phyloP scores from a whole-genome alignment of 345 rosid genomes.

The Chamaenerion angustifolium region DNA sequence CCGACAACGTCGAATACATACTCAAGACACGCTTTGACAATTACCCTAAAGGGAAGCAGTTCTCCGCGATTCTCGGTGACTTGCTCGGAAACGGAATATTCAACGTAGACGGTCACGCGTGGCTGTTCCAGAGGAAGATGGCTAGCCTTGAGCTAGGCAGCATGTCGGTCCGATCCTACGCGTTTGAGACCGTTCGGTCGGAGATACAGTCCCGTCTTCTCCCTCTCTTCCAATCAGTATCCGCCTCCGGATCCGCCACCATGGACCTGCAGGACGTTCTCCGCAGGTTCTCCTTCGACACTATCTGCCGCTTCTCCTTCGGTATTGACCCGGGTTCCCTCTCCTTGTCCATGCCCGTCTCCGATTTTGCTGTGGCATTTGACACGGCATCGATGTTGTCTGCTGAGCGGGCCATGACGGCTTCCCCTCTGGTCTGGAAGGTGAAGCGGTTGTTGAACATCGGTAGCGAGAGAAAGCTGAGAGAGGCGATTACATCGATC shows the following conservation, averaged over 20 bases:
- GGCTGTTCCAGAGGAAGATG: constrained; percentile 55
- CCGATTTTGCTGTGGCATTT: constrained; percentile 43
- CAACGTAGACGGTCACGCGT: constrained; percentile 50
- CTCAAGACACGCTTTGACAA: constrained; percentile 43
- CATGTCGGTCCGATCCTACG: constrained; percentile 24
- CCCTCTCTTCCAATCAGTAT: constrained; percentile 21
- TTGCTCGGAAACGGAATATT: constrained; percentile 62
- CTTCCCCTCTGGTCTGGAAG: constrained; percentile 41
- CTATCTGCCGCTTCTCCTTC: constrained; percentile 45
- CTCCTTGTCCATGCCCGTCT: constrained; percentile 25
- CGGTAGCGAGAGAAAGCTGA: constrained; percentile 47
- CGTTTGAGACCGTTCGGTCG: constrained; percentile 23
- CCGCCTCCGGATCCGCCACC: background rate
- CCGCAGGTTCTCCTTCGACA: constrained; percentile 55
- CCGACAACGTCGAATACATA: constrained; percentile 42
- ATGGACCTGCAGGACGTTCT: constrained; percentile 54
- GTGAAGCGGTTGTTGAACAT: constrained; percentile 29
- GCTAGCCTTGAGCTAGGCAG: constrained; percentile 56
- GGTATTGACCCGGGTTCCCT: constrained; percentile 57
- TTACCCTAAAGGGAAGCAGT: constrained; percentile 60
- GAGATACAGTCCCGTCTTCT: constrained; percentile 33
- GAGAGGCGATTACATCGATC: constrained; percentile 31
- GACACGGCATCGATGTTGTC: constrained; percentile 41
- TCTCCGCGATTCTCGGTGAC: constrained; percentile 45
- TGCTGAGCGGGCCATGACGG: constrained; percentile 34